phyloP scores from a whole-genome alignment of 352 stramenopile species.

The Pythium phragmitis region DNA sequence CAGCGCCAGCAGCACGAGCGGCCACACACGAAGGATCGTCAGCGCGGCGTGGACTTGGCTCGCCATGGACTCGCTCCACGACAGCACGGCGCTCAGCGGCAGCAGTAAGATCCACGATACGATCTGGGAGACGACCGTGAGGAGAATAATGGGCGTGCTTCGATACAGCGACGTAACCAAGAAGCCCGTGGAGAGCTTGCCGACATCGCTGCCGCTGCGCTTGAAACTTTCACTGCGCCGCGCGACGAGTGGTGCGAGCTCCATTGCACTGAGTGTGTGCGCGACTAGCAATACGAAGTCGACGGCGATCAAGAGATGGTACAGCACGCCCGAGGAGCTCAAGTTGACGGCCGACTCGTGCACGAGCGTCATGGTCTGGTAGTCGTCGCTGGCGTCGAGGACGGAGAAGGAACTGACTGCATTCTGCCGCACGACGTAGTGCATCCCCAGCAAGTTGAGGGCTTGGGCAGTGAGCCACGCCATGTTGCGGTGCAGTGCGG shows the following conservation, averaged over 20 bases:
- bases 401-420: slow-evolving; percentile 25
- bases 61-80: slow-evolving; percentile 21
- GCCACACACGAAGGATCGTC: slow-evolving; percentile 37
- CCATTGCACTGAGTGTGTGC: slow-evolving; percentile 30
- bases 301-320: slow-evolving; percentile 40
- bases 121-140: slow-evolving; percentile 41
- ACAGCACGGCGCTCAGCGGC: slow-evolving; percentile 36
- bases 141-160: slow-evolving; percentile 33
- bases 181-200: slow-evolving; percentile 32
- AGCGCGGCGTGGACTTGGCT: slow-evolving; percentile 34
- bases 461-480: slow-evolving; percentile 26
- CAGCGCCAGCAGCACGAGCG: slow-evolving; percentile 36
- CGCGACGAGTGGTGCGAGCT: slow-evolving; percentile 34
- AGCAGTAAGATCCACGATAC: slow-evolving; percentile 55
- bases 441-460: slow-evolving; percentile 25
- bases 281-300: slow-evolving; percentile 41
- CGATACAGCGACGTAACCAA: slow-evolving; percentile 31
- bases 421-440: slow-evolving; percentile 26
- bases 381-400: slow-evolving; percentile 36
- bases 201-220: slow-evolving; percentile 31
- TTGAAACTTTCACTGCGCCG: slow-evolving; percentile 36
- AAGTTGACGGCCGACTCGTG: slow-evolving; percentile 43
- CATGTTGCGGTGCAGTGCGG: slow-evolving; percentile 12
- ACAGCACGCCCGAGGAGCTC: slow-evolving; percentile 44
- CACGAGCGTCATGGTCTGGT: slow-evolving; percentile 28